These are phyloP conservation scores for Penicillium pancosmium DNA, from an alignment of 495 filamentous ascomycete genomes.

Conservation along the genomic window DNA sequence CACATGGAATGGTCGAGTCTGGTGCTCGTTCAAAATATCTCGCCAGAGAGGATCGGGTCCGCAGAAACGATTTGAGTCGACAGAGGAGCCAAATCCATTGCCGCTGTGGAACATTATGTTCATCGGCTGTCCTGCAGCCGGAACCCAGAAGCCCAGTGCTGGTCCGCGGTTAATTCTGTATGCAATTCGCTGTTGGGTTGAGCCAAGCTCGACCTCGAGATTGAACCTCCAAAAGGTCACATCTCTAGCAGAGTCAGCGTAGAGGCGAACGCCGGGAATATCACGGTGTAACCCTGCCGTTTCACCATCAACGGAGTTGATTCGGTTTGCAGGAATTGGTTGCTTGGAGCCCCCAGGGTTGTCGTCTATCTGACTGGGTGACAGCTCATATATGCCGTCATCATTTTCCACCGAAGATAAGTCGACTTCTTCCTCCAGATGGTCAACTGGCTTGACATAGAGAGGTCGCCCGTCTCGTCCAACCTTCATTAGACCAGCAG, in stretches of 20 bases:
- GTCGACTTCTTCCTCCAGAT: slow-evolving; percentile 72
- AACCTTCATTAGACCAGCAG: slow-evolving; percentile 84
- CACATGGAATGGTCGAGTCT: slow-evolving; percentile 91
- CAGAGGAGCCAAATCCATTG: slow-evolving; percentile 88
- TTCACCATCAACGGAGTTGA: slow-evolving; percentile 65
- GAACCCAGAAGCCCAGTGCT: slow-evolving; percentile 92
- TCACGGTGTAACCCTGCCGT: slow-evolving; percentile 75
- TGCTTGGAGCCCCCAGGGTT: slow-evolving; percentile 38
- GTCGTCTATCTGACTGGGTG: slow-evolving; percentile 48
- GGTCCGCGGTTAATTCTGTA: slow-evolving; percentile 95
- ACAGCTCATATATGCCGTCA: slow-evolving; percentile 74
- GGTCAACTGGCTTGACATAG: slow-evolving; percentile 83
- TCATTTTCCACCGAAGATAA: slow-evolving; percentile 77
- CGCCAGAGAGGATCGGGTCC: slow-evolving; percentile 97
- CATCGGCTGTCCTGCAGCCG: slow-evolving; percentile 83
- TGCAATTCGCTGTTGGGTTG: slow-evolving; percentile 79
- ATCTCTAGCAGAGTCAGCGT: slow-evolving; percentile 80
- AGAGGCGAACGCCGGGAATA: slow-evolving; percentile 77
- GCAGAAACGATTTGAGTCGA: slow-evolving; percentile 75
- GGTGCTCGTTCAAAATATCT: slow-evolving; percentile 91
- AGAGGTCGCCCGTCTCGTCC: slow-evolving; percentile 77
- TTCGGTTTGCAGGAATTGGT: slow-evolving; percentile 44
- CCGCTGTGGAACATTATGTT: slow-evolving; percentile 98
- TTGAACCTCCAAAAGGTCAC: slow-evolving; percentile 97
- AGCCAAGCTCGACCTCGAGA: slow-evolving; percentile 82